Evolutionary conservation across 352 stramenopile genomes (phyloP).

Genomic region (Ochromonadaceae sp.): DNA sequence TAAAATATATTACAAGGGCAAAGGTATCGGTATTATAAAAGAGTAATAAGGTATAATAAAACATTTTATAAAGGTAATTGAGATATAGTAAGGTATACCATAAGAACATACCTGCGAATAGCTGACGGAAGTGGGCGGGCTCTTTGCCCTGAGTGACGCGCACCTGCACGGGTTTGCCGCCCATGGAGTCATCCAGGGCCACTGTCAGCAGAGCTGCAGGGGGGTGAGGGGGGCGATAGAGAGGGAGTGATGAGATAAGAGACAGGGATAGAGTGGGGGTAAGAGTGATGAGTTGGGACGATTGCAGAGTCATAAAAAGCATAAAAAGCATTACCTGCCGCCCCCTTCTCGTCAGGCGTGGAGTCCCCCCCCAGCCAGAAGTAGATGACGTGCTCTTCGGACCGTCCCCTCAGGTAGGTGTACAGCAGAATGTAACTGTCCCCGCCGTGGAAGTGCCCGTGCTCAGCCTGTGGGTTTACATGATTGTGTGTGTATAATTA

Average conservation of each 20-base stretch:
- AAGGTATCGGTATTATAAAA: no score
- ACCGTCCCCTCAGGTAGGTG: slow-evolving; percentile 36
- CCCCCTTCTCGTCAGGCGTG: slow-evolving; percentile 62
- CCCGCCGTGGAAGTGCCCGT: slow-evolving; percentile 42
- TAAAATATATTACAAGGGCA: no score
- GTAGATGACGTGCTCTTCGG: slow-evolving; percentile 66
- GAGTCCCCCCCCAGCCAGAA: slow-evolving; percentile 64
- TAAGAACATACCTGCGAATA: slow-evolving; percentile 79
- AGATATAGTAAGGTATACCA: no score
- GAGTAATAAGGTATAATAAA: no score
- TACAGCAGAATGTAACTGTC: slow-evolving; percentile 46
- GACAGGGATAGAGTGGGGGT: no score
- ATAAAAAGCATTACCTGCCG: slow-evolving; percentile 44
- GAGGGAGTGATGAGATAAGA: no score
- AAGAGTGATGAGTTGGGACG: no score
- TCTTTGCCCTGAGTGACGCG: slow-evolving; percentile 65
- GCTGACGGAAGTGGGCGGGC: slow-evolving; percentile 50
- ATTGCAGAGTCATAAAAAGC: no score
- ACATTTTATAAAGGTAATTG: no score
- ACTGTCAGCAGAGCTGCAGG: slow-evolving; percentile 31
- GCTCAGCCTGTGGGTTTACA: slow-evolving; percentile 21
- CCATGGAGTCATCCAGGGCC: slow-evolving; percentile 58
- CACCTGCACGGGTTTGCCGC: slow-evolving; percentile 58
- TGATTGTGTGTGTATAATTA: background rate
- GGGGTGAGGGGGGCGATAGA: no score